These are phyloP conservation scores for Solanum rostratum DNA, from an alignment of 257 asterid genomes.

Conservation along the genomic window DNA sequence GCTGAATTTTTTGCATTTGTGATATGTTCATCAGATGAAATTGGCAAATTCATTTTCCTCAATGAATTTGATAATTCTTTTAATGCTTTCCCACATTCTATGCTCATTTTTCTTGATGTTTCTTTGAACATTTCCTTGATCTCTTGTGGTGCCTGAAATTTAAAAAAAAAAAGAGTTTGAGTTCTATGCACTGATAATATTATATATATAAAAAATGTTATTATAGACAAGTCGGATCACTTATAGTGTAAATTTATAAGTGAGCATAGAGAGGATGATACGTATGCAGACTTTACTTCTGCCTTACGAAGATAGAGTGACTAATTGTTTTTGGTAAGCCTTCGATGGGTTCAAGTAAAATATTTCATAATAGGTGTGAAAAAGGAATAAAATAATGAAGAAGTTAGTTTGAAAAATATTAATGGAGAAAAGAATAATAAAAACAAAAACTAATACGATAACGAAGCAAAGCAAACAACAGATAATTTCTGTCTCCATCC, in stretches of 20 bases:
- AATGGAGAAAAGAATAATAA: neutral
- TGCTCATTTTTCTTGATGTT: slow-evolving; percentile 31
- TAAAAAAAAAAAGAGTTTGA: neutral
- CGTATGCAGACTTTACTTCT: neutral
- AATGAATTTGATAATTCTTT: slow-evolving; percentile 42
- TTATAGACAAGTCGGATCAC: neutral
- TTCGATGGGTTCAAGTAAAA: no score
- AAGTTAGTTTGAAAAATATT: neutral
- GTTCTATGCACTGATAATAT: neutral
- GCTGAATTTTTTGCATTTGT: slow-evolving; percentile 30
- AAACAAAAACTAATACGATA: neutral
- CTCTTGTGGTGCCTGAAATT: slow-evolving; percentile 37
- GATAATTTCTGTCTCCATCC: no score
- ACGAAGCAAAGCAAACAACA: neutral
- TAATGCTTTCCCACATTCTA: slow-evolving; percentile 49
- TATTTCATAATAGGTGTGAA: neutral
- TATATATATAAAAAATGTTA: no score
- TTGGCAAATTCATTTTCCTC: slow-evolving; percentile 35
- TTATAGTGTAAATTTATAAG: neutral
- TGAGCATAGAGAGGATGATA: no score
- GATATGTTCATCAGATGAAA: slow-evolving; percentile 21
- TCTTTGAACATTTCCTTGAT: slow-evolving; percentile 20
- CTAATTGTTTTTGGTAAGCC: neutral
- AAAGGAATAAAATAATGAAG: neutral
- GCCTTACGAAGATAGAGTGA: neutral